Base-by-base conservation (phyloP, 306 rosid genomes). In the Trifolium fragiferum region DNA sequence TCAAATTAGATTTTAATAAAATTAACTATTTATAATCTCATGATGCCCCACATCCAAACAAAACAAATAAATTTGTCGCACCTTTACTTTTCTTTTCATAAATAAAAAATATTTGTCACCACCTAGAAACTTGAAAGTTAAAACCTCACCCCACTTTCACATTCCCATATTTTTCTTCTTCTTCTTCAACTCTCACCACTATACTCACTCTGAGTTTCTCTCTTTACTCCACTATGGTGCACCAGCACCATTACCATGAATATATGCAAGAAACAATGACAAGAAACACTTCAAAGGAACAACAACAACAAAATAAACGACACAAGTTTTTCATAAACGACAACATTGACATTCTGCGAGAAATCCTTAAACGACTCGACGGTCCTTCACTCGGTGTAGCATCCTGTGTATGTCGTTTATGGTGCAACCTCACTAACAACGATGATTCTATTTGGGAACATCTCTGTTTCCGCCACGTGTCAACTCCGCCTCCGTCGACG, bases 371-470 rank as follows among this genome's bases (percentile, higher is more conserved):
- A 77, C 90, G 96, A 30, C 96, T 94, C 20, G 98, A 91, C 84
- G 98, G 96, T 3, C 86, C 91, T 1, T 91, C 98, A 13, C 85
- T 94, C 14, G 96, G 96, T 4, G 89, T 85, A 47, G 90, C 98
- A 4, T 85, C 98, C 5, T 91, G 96, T 75, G 97, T 91, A 65
- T 93, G 98, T 76, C 91, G 97, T 10, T 86, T 91, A 16, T 93
- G 98, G 98, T 82, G 87, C 73, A 81, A 83, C 78, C 81, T 91
- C 38, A 82, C 91, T 11, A 73, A 77, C 38, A 86, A 81, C 82
- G 96, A 93, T 79, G 98, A 94, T 84, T 86, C 97, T 1, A 85
- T 94, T 13, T 94, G 97, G 98, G 98, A 91, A 20, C 88, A 91
- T 73, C 85, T 94, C 73, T 94, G 98, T 82, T 90, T 94, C 82